Percentiles rank a stretch among this genome's conserved stretches.
These are phyloP conservation scores for Spongiforma sp. DNA, from an alignment of 1,284 basidiomycete species.

Conservation along the genomic window DNA sequence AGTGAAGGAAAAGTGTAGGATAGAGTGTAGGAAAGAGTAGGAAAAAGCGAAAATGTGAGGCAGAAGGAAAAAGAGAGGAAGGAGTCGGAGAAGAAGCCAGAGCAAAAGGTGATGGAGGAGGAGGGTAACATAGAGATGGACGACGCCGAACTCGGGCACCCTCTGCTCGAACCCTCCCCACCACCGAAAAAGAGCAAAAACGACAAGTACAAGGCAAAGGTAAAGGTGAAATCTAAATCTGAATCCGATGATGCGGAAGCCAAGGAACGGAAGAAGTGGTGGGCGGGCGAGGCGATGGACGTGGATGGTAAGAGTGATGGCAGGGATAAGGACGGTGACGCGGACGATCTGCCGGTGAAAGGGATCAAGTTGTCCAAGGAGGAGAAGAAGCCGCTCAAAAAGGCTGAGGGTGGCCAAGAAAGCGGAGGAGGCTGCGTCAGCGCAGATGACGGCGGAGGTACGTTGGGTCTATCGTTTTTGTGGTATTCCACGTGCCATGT, in stretches of 20 bases:
- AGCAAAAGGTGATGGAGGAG: too few species aligned
- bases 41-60: too few species aligned
- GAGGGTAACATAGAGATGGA: slow-evolving; percentile 48
- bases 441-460: slow-evolving; percentile 42
- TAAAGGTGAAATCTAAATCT: not conserved
- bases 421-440: slow-evolving; percentile 37
- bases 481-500: not conserved
- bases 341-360: slow-evolving; percentile 63
- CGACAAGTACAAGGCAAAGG: slow-evolving; percentile 22
- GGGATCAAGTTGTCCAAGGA: slow-evolving; percentile 81
- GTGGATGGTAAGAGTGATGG: slow-evolving; percentile 55
- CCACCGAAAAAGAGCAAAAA: slow-evolving; percentile 52
- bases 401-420: slow-evolving; percentile 69
- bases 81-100: too few species aligned
- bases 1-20: too few species aligned
- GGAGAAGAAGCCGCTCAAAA: slow-evolving; percentile 83
- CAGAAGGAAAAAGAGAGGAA: too few species aligned
- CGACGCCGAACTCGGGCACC: slow-evolving; percentile 56
- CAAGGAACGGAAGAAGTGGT: slow-evolving; percentile 45
- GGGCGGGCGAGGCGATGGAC: slow-evolving; percentile 67
- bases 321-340: slow-evolving; percentile 48
- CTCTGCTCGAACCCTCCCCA: slow-evolving; percentile 58
- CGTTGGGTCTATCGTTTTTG: slow-evolving; percentile 6
- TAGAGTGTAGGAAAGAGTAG: too few species aligned
- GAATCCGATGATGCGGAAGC: not conserved